Base-by-base conservation (phyloP, 371 early-diverging fungal genomes). In the Apophysomyces variabilis region DNA sequence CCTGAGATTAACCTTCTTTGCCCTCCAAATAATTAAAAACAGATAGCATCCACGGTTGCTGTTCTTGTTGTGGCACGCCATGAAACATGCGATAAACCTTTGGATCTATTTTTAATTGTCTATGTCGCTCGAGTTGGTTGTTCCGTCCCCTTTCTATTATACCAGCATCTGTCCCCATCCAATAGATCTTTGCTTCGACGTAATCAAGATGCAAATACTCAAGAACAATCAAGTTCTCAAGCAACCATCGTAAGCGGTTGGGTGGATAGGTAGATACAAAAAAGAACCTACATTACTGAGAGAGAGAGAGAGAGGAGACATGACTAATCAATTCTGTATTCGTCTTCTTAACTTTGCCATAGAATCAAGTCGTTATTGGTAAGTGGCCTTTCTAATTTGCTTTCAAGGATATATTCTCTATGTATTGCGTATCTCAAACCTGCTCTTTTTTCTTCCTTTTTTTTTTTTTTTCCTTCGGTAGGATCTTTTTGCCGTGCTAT, bases 401-500 rank as follows among this genome's bases (percentile, higher is more conserved):
- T 18, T 13, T 26, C 32, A 26, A 26, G 32, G 32, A 26, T 26
- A 26, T 3, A 26, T 26, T 3, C 3, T 26, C 32, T 26, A 26
- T 26, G 32, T 26, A 3, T 3, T 26, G 32, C 32, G 32, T 26
- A 26, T 26, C 32, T 26, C 3, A 3, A 26, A 26, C 32, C 32
- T 3, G 18, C 21, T 50, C 5, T 50, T 21, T 3, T 46, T 12
- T 18, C 9, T 50, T 18, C 18, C n/a, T 18, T 26, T 18, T 18
- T 9, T 21, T 14, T n/a, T 9, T 50, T 9, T 50, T n/a, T 16
- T n/a, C n/a, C 4, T 21, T 50, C 21, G n/a, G 61, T 69, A 71
- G 60, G 86, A 88, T 66, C 66, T 90, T n/a, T 74, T 85, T 72
- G 87, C 87, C 9, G 82, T 89, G 5, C 76, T 89, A 38, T 79